Base-by-base conservation (phyloP, 2,329 filamentous ascomycete species). In the Pseudocercospora crystallina region DNA sequence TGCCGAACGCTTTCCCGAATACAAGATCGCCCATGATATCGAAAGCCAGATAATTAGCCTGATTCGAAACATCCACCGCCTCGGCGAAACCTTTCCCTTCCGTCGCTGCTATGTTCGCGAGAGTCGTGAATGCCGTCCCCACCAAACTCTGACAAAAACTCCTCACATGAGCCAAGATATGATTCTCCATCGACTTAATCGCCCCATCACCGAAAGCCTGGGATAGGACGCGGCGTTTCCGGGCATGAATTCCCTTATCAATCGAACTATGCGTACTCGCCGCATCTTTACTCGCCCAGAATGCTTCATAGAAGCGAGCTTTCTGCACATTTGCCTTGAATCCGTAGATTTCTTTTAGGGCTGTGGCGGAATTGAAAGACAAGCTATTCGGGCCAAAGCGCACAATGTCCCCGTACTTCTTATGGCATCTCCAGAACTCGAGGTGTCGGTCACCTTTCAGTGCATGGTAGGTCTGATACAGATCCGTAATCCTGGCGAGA, bases 351-450 rank as follows among this genome's bases (percentile, higher is more conserved):
- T 73, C 70, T 51, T 76, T 75, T 13, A 89, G 74, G 1, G 86
- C 85, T 7, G 79, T 78, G 54, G 80, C 80, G 47, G 83, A 85
- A 76, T 94, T 92, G 73, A 95, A 82, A 1, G 85, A 89, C 36
- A 95, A 73, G 53, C 81, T 82, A 69, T 90, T 89, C 38, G 89
- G 89, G 0, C 86, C 87, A 58, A 86, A 88, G 26, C 89, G 86
- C n/a, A 92, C 86, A 43, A 83, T 69, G n/a, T 76, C 73, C 60
- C 82, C 81, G 63, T 95, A 90, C 65, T 79, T 78, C 60, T 84
- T 73, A 67, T 95, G 89, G 60, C 85, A 76, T 29, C 79, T 76
- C 73, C 47, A 61, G 49, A 63, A 60, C n/a, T 60, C 50, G 30
- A 64, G 53, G 52, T 65, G 65, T 2, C 57, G 56, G 40, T 65